These are phyloP conservation scores for Ailanthus altissimus DNA, from an alignment of 345 rosid genomes.

Conservation along the genomic window DNA sequence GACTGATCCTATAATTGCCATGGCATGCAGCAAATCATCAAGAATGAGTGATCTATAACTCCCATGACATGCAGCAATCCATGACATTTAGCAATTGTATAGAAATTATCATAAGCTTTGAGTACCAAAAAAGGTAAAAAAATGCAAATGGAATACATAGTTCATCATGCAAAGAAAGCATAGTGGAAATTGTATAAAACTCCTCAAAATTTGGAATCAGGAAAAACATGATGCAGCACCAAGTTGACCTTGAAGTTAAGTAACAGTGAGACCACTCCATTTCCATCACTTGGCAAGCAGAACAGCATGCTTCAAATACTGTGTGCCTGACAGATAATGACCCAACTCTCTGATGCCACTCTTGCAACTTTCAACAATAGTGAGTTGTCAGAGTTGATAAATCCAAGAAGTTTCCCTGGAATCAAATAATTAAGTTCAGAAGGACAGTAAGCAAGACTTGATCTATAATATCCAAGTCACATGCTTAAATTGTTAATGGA, in stretches of 20 bases:
- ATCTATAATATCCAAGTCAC: not conserved
- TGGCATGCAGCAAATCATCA: too few species aligned
- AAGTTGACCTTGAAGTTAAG: not conserved
- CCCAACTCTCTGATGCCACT: not conserved
- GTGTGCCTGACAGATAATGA: not conserved
- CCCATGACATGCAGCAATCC: not conserved
- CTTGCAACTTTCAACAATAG: not conserved
- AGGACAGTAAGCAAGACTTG: not conserved
- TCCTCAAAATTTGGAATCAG: not conserved
- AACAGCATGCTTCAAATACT: not conserved
- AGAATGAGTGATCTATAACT: not conserved
- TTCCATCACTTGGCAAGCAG: not conserved
- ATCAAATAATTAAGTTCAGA: not conserved
- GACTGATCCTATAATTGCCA: not conserved
- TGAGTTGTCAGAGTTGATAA: not conserved
- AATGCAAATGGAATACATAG: not conserved
- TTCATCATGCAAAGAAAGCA: not conserved
- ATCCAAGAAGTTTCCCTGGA: not conserved
- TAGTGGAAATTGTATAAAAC: not conserved
- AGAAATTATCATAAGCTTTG: not conserved
- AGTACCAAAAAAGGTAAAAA: not conserved
- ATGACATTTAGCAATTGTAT: not conserved
- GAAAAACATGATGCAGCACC: not conserved
- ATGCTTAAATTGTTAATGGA: not conserved
- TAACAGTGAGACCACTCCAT: conserved; percentile 3